These are phyloP conservation scores for Licmophora abbreviata DNA, from an alignment of 108 stramenopile species.

Conservation along the genomic window DNA sequence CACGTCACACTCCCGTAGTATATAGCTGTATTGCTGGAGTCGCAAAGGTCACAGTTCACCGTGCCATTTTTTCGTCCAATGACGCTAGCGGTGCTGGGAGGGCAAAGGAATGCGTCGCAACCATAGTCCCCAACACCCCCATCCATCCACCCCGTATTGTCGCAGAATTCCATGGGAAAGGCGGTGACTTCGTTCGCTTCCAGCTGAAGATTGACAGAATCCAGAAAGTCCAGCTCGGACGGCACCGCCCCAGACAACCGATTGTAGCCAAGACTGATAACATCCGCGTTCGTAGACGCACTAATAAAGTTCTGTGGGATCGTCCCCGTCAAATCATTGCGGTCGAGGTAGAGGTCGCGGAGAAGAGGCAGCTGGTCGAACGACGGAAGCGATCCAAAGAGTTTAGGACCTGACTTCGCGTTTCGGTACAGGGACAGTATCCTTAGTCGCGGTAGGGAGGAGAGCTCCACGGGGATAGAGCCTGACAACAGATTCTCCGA, in stretches of 20 bases:
- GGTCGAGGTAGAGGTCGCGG: constrained; percentile 34
- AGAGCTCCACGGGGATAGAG: too few relatives aligned
- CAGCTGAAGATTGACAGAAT: constrained; percentile 57
- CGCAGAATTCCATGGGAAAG: constrained; percentile 47
- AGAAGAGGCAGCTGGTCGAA: constrained; percentile 41
- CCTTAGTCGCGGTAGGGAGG: constrained; percentile 31
- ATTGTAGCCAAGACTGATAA: constrained; percentile 35
- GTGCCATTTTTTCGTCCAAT: constrained; percentile 46
- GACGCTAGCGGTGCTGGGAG: constrained; percentile 39
- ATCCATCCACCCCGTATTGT: constrained; percentile 53
- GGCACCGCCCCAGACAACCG: constrained; percentile 35
- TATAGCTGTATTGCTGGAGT: constrained; percentile 31
- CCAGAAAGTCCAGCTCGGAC: constrained; percentile 17
- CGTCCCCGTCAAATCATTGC: constrained; percentile 44
- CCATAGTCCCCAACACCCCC: constrained; percentile 41
- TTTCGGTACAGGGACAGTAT: constrained; percentile 25
- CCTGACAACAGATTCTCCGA: too few relatives aligned
- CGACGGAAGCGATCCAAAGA: constrained; percentile 40
- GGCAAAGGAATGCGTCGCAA: constrained; percentile 71
- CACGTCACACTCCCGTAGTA: constrained; percentile 57
- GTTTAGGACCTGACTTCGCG: constrained; percentile 10
- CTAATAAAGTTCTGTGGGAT: constrained; percentile 36
- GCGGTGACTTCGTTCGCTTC: constrained; percentile 51
- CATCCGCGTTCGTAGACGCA: constrained; percentile 21
- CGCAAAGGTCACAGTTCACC: constrained; percentile 45